Conservation (phyloP, 2,329 filamentous ascomycete genomes). For the Pezicula radicicola region DNA sequence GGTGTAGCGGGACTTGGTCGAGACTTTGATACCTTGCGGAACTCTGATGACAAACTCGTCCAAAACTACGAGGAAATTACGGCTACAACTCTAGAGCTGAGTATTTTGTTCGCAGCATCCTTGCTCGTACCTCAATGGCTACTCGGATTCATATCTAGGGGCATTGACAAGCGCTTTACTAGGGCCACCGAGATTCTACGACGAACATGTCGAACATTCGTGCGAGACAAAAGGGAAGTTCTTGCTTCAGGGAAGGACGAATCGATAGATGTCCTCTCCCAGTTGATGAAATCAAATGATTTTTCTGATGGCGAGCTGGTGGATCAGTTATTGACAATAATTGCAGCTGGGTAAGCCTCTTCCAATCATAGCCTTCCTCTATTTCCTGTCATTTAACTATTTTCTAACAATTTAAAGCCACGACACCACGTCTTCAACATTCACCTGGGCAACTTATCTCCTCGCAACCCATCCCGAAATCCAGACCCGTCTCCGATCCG, state of each 20-base stretch:
- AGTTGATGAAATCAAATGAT: constrained; percentile 70
- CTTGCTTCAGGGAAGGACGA: constrained; percentile 42
- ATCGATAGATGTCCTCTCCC: constrained; percentile 72
- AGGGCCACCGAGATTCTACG: constrained; percentile 57
- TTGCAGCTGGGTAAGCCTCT: constrained; percentile 60
- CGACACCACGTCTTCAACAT: constrained; percentile 71
- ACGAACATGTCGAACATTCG: constrained; percentile 61
- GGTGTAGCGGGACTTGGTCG: constrained; percentile 66
- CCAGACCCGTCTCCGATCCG: constrained; percentile 57
- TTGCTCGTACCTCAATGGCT: constrained; percentile 62
- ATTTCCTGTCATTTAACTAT: neutral
- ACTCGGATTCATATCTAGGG: constrained; percentile 60
- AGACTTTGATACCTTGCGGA: constrained; percentile 62
- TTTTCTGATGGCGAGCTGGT: constrained; percentile 76
- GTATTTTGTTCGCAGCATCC: constrained; percentile 52
- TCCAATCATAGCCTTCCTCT: no score
- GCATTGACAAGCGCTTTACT: constrained; percentile 63
- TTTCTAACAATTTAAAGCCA: constrained; percentile 40
- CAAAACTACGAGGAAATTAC: constrained; percentile 54
- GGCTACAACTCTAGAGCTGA: constrained; percentile 45
- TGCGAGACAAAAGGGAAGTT: constrained; percentile 62
- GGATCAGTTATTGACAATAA: constrained; percentile 85
- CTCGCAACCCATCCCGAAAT: constrained; percentile 56
- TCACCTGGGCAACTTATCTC: constrained; percentile 69
- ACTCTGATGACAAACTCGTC: constrained; percentile 57